Conservation (phyloP, 2,329 filamentous ascomycete species). For the Stagonosporopsis vannaccii region DNA sequence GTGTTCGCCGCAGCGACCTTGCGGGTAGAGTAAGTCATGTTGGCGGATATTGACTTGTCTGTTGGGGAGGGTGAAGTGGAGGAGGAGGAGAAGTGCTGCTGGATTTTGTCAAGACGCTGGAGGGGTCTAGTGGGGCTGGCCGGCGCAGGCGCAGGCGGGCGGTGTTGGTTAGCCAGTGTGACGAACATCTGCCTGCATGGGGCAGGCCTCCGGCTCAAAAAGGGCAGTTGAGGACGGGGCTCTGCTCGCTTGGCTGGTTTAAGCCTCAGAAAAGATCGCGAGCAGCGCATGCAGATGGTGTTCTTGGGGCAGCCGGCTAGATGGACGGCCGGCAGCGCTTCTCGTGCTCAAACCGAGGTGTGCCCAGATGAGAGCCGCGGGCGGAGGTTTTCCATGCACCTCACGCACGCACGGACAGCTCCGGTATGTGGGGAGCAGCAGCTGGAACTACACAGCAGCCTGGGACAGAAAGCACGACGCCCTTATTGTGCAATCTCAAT, state of each 20-base stretch:
- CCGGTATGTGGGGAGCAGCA: slow-evolving; percentile 10
- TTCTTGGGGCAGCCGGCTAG: slow-evolving; percentile 25
- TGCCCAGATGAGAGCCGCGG: slow-evolving; percentile 21
- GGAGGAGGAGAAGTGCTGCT: slow-evolving; percentile 49
- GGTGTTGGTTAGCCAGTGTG: slow-evolving; percentile 50
- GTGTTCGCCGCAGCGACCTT: slow-evolving; percentile 92
- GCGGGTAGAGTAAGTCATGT: slow-evolving; percentile 77
- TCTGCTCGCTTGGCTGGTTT: slow-evolving; percentile 29
- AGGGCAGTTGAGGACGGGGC: slow-evolving; percentile 24
- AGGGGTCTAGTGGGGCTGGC: slow-evolving; percentile 49
- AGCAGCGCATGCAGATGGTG: slow-evolving; percentile 35
- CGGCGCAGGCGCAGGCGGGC: slow-evolving; percentile 38
- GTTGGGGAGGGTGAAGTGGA: slow-evolving; percentile 27
- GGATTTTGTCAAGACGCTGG: slow-evolving; percentile 51
- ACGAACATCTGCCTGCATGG: slow-evolving; percentile 48
- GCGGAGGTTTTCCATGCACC: slow-evolving; percentile 18
- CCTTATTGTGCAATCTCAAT: neutral
- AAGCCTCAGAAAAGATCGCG: slow-evolving; percentile 33
- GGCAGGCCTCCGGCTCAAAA: slow-evolving; percentile 37
- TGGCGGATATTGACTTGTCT: slow-evolving; percentile 34
- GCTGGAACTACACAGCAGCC: neutral
- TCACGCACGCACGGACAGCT: slow-evolving; percentile 13
- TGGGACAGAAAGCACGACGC: neutral
- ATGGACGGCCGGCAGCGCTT: slow-evolving; percentile 15
- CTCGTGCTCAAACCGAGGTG: slow-evolving; percentile 35